Evolutionary conservation across 331 rosid genomes (phyloP), one percentile per base, ranked within the genome.

Genomic region (Malus hybrid): DNA sequence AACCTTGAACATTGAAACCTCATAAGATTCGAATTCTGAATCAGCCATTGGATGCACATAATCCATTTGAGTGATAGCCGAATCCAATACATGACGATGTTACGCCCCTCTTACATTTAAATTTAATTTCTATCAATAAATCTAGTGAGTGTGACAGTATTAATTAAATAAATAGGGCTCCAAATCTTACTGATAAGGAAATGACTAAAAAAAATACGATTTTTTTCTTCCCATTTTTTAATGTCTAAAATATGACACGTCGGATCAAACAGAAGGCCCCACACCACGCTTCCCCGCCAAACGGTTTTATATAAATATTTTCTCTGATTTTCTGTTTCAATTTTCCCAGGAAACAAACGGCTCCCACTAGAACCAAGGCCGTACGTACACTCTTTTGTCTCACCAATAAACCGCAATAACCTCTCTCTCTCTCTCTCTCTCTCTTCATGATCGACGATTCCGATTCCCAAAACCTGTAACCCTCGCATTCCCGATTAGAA

Each of bases 391-490:
- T 10, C 46, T 42, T 24, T 42, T 10, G 13, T 42, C 13, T 42
- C 46, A 42, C 46, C 46, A 42, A 42, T 10, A 5, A 10, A 42
- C 13, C 46, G 13, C 46, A 42, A 10, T 42, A 42, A 42, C 46
- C 46, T 3, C 46, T 24, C 24, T 24, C 24, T 24, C 24, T 3
- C 46, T 24, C 24, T 24, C 24, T 24, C 24, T 57, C 67, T 20
- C 32, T 78, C 68, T 66, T 4, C 78, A 68, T 29, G 76, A 61
- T 63, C 77, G 63, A 33, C 22, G 7, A 70, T 66, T 33, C 58
- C 77, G 77, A 53, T 11, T 36, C 39, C 56, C 29, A 3, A 28
- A 57, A 64, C 19, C 64, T 11, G 20, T 46, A 48, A 24, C 24
- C 24, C 42, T 78, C 16, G 46, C 53, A 68, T 69, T 64, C 46